Evolutionary conservation across 768 basidiomycete genomes (phyloP).

Genomic region (Dendrothele bispora): DNA sequence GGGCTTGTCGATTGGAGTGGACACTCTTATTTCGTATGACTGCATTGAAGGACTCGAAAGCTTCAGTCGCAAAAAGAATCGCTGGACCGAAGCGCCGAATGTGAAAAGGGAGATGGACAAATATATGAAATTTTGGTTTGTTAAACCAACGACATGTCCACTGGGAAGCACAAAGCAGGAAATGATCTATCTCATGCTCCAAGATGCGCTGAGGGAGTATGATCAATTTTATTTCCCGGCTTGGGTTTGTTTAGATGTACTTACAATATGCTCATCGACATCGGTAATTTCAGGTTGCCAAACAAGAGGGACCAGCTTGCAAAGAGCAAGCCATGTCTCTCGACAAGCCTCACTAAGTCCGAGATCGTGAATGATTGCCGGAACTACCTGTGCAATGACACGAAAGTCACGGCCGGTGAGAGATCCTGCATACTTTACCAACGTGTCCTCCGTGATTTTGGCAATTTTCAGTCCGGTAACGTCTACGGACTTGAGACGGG

Average conservation of each 20-base stretch:
- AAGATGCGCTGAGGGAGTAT: slow-evolving; percentile 8
- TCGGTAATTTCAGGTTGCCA: slow-evolving; percentile 9
- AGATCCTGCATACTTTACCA: slow-evolving; percentile 12
- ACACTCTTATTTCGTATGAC: slow-evolving; percentile 19
- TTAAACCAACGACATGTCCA: slow-evolving; percentile 16
- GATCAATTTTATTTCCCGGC: neutral
- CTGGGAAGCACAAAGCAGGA: slow-evolving; percentile 15
- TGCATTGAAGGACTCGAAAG: slow-evolving; percentile 25
- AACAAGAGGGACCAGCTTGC: neutral
- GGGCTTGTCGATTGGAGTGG: slow-evolving; percentile 21
- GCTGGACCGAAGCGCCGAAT: slow-evolving; percentile 11
- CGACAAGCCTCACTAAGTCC: neutral
- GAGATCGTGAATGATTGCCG: slow-evolving; percentile 13
- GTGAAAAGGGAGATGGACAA: slow-evolving; percentile 22
- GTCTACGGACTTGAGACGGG: neutral
- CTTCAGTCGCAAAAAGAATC: slow-evolving; percentile 10
- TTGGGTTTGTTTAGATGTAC: neutral
- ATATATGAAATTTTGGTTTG: slow-evolving; percentile 22
- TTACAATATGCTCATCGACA: neutral
- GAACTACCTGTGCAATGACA: slow-evolving; percentile 13
- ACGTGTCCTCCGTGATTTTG: neutral
- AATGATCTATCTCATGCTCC: slow-evolving; percentile 13
- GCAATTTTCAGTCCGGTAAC: slow-evolving; percentile 2
- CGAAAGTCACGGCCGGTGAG: slow-evolving; percentile 20
- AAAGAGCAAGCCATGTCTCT: slow-evolving; percentile 3